Base-by-base conservation (phyloP, 148 eudicot species). In the Silene conica region DNA sequence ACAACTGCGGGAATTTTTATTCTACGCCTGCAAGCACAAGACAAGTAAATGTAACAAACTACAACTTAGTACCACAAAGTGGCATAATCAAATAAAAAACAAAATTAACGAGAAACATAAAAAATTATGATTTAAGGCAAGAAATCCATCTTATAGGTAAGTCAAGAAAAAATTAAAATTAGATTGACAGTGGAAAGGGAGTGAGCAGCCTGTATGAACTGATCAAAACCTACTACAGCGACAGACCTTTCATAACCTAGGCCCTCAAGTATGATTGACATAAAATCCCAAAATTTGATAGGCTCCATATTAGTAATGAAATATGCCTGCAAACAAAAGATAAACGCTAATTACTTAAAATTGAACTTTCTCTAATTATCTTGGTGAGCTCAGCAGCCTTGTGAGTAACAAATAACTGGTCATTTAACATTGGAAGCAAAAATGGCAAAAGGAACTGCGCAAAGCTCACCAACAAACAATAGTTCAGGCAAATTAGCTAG, bases 261-360 rank as follows among this genome's bases (percentile, higher is more conserved):
- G 64, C 97, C 99, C 84, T 87, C 96, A 80, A 95, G 96, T 81
- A 95, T 86, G 64, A 92, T 88, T 16, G 97, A 88, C 77, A 92
- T 79, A 72, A 95, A 95, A 81, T 90, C 97, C 99, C 99, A 95
- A 82, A 95, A 92, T 74, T 85, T 86, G 73, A 95, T 89, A 14
- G 96, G 91, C 82, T 95, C 99, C 97, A 80, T 82, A 80, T 95
- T 95, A 58, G 99, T 95, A 48, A 95, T 84, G 74, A 95, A 95
- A 80, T 88, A 95, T 72, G 96, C 97, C 99, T 95, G 96, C 75
- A 80, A 71, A 76, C 57, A 43, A 70, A 50, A 1, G 15, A 54
- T 59, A n/a, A 63, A 59, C 41, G 13, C 59, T 11, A 63, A 74
- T 65, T 26, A 41, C 41, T 63, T 57, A 15, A 46, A 64, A 63